Base-by-base conservation (phyloP, 2,329 filamentous ascomycete species). In the Lachnellula willkommii region DNA sequence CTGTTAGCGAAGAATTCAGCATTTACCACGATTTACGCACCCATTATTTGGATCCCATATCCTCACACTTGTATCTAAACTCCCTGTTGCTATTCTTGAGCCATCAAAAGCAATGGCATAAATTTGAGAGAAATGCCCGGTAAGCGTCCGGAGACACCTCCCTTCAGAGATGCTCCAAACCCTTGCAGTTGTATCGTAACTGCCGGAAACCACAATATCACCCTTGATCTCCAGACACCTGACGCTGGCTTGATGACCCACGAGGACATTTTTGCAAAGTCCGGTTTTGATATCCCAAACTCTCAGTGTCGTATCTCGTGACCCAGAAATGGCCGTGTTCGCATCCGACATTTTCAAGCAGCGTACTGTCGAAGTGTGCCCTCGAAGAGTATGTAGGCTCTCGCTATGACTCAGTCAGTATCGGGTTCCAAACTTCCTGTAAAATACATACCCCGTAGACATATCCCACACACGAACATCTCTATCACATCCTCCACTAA, bases 131-230 rank as follows among this genome's bases (percentile, higher is more conserved):
- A 96, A 99, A 73, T 99, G 94, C 0, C 94, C 94, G 46, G 88
- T 86, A 40, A 99, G 79, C 0, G 91, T 96, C 63, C 93, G 87
- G 53, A 97, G 76, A 71, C 94, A 99, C 60, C 90, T 85, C 32
- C 94, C 94, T 73, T 96, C 90, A 2, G 90, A 95, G 52, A 99
- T 97, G 71, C 90, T 96, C 94, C 94, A 99, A 55, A 99, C 93
- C 65, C 91, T 88, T 22, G 94, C 94, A 22, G 90, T 96, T 6
- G 94, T 96, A 71, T 99, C 94, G 73, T 99, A 99, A 72, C 91
- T 96, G 55, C 94, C 94, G 32, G 92, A 96, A n/a, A 99, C 94
- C 42, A 97, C 90, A 62, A 96, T 85, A 73, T 99, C 93, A 53
- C 92, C 94, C 70, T 96, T 90, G 66, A 97, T 96, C 69, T 96